phyloP scores from a whole-genome alignment of 768 basidiomycete genomes.

The Cantharellus anzutake region DNA sequence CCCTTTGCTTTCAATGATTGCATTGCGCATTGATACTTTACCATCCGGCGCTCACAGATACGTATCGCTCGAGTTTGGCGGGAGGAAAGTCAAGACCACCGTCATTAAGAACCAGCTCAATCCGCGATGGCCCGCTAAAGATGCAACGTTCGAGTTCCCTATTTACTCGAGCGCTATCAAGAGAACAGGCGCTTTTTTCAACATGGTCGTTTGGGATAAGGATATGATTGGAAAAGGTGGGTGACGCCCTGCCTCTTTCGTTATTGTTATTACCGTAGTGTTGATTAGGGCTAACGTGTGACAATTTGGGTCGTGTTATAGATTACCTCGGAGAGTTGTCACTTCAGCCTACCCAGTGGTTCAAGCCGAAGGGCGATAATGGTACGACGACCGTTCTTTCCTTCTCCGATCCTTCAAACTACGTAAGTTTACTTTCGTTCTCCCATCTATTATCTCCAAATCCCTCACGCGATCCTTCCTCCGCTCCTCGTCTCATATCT shows the following conservation, averaged over 20 bases:
- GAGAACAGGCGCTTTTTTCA: neutral
- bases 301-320: neutral
- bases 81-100: constrained; percentile 1
- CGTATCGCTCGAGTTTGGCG: neutral
- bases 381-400: neutral
- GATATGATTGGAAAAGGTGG: constrained; percentile 5
- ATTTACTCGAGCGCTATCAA: neutral
- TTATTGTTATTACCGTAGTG: neutral
- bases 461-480: neutral
- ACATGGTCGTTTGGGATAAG: constrained; percentile 8
- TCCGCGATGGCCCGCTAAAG: constrained; percentile 1
- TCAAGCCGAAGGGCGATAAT: neutral
- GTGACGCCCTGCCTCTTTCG: neutral
- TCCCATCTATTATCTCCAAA: no score
- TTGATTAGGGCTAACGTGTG: neutral
- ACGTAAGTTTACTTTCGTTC: neutral
- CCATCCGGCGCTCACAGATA: neutral
- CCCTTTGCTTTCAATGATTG: neutral
- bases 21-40: neutral
- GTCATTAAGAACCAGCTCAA: neutral
- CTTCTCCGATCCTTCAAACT: neutral
- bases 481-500: neutral
- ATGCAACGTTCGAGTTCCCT: constrained; percentile 6
- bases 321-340: constrained; percentile 4
- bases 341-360: neutral